Base-by-base conservation (phyloP, 495 filamentous ascomycete genomes). In the Lentithecium fluviatile region DNA sequence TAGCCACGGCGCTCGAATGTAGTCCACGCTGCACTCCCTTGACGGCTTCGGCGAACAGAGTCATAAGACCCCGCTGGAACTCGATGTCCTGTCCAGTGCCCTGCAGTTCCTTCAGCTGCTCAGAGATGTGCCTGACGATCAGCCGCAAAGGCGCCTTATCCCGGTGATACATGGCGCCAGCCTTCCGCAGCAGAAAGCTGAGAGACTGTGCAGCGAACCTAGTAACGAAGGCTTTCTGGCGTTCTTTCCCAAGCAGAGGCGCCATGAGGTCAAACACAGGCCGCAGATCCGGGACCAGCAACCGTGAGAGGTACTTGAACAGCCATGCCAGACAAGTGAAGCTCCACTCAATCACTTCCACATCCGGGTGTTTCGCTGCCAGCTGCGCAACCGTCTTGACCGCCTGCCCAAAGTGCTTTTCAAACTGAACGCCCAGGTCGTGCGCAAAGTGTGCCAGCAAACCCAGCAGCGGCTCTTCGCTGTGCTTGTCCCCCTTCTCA, bases 321-420 rank as follows among this genome's bases (percentile, higher is more conserved):
- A 96, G 82, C 82, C 95, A 97, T 61, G 94, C 90, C 13, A 99
- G 80, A 67, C 90, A 91, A 45, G 84, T 90, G 71, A 99, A 97
- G 56, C 90, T 92, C 95, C 94, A 97, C 76, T 99, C 91, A 36
- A 95, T 86, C 15, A 90, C 89, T 63, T 93, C 90, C 29, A 89
- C 80, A 62, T 85, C 83, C 1, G 75, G 60, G 66, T 88, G 81
- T 48, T 79, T 82, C 21, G 83, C 82, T 34, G 86, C 85, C 36
- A 90, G 69, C 2, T 79, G 81, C 6, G 80, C 74, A 38, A 97
- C 82, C 52, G 94, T 72, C 11, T 77, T 79, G 40, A 97, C 82
- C 3, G 86, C 80, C 17, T 82, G 78, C 17, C 79, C 79, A 71
- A 97, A 96, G 69, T 96, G 84, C 53, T 85, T 87, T 74, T 97